Evolutionary conservation across 139 green algal species (phyloP).

Genomic region (Mesotaenium endlicherianum): DNA sequence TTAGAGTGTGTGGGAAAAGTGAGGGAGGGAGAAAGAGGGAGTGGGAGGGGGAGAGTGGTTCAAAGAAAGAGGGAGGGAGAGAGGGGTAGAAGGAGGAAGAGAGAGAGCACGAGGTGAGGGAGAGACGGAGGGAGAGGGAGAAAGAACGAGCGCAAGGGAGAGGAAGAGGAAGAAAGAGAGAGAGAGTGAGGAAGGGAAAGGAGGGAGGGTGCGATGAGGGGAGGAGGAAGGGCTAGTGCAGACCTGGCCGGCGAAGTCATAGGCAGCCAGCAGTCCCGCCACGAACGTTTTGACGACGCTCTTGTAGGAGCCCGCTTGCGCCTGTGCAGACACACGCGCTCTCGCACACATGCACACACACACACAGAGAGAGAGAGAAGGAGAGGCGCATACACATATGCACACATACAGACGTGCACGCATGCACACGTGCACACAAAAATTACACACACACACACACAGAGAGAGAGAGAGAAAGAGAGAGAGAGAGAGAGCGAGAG

Average conservation of each 20-base stretch:
- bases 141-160: not conserved
- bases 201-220: not conserved
- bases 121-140: not conserved
- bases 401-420: not conserved
- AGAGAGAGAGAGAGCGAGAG: not conserved
- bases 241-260: not conserved
- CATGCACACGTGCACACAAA: not conserved
- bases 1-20: too few species aligned
- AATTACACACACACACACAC: not conserved
- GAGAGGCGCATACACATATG: not conserved
- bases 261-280: not conserved
- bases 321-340: not conserved
- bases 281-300: not conserved
- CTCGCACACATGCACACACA: not conserved
- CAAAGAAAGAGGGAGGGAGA: too few species aligned
- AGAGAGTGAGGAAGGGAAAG: not conserved
- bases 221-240: not conserved
- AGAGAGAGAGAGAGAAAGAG: not conserved
- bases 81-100: too few species aligned
- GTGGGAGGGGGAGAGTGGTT: too few species aligned
- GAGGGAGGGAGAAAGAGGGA: too few species aligned
- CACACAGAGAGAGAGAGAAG: not conserved
- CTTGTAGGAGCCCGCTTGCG: not conserved
- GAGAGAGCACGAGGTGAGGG: not conserved
- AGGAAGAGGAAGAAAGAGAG: not conserved